These are phyloP conservation scores for Beverwykella pulmonaria DNA, from an alignment of 495 filamentous ascomycete species.

Conservation along the genomic window DNA sequence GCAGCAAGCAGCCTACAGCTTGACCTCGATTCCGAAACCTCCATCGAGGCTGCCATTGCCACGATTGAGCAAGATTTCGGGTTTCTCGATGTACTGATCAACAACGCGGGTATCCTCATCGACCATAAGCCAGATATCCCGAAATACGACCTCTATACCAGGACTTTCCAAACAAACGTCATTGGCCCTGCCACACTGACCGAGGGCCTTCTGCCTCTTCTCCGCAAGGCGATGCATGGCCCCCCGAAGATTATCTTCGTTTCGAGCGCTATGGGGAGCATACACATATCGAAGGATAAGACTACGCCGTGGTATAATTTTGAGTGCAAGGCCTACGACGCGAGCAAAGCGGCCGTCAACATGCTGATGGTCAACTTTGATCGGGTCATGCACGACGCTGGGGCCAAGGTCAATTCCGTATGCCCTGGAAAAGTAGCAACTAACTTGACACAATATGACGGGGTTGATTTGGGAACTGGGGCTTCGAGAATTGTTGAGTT, in stretches of 20 bases:
- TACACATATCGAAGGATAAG: background rate
- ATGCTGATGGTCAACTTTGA: conserved; percentile 21
- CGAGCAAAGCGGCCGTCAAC: conserved; percentile 27
- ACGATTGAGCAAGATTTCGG: conserved; percentile 14
- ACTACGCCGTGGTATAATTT: conserved; percentile 6
- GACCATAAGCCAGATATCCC: background rate
- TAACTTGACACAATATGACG: conserved; percentile 8
- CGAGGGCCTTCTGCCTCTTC: conserved; percentile 22
- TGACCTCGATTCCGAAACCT: conserved; percentile 16
- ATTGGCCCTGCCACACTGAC: conserved; percentile 23
- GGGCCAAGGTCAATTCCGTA: conserved; percentile 11
- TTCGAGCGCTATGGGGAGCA: conserved; percentile 14
- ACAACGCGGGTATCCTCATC: conserved; percentile 28
- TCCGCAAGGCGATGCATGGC: conserved; percentile 10
- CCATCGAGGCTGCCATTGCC: conserved; percentile 18
- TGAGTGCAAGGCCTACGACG: conserved; percentile 24
- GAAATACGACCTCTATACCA: conserved; percentile 9
- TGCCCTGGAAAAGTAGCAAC: conserved; percentile 22
- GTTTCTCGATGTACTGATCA: conserved; percentile 19
- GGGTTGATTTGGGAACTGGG: background rate
- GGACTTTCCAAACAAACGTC: conserved; percentile 26
- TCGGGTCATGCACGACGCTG: conserved; percentile 2
- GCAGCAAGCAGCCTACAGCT: conserved; percentile 10
- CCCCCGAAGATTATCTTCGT: conserved; percentile 12
- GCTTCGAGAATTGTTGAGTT: conserved; percentile 18